A percentile compares a stretch with the other conserved stretches of the same genome.
These are phyloP conservation scores for Echinosophora koreensis DNA, from an alignment of 306 rosid genomes.

Conservation along the genomic window DNA sequence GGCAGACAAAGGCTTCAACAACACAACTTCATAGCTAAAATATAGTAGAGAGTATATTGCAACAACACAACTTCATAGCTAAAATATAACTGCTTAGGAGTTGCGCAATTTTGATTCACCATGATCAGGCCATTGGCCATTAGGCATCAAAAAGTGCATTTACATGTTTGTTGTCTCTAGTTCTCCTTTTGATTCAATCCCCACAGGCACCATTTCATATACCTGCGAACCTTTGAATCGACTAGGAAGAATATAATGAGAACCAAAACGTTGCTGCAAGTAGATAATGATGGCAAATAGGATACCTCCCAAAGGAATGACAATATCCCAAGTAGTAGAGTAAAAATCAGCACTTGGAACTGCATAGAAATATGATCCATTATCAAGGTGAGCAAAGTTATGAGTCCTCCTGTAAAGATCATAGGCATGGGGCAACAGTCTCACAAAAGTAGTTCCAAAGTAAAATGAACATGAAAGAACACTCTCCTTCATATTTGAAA, in stretches of 20 bases:
- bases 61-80: slow-evolving; percentile 26
- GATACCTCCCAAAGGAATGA: slow-evolving; percentile 53
- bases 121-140: slow-evolving; percentile 1
- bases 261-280: slow-evolving; percentile 70
- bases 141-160: not conserved
- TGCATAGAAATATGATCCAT: slow-evolving; percentile 53
- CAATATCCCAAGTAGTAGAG: slow-evolving; percentile 65
- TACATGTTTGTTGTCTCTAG: slow-evolving; percentile 14
- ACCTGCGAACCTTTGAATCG: slow-evolving; percentile 44
- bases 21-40: slow-evolving; percentile 30
- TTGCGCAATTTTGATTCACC: not conserved
- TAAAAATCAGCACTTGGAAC: slow-evolving; percentile 55
- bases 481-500: slow-evolving; percentile 46
- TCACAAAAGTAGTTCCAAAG: slow-evolving; percentile 67
- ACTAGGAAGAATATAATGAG: slow-evolving; percentile 51
- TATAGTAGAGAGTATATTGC: not conserved
- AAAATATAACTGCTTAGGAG: not conserved
- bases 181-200: slow-evolving; percentile 45
- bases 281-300: slow-evolving; percentile 57
- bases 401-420: slow-evolving; percentile 62
- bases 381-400: slow-evolving; percentile 1
- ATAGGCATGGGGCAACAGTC: slow-evolving; percentile 66
- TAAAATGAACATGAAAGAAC: slow-evolving; percentile 60
- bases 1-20: slow-evolving; percentile 22
- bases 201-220: slow-evolving; percentile 50